Evolutionary conservation across 192 early-diverging fungal species (phyloP), one percentile per base, ranked within the genome.

Genomic region (Chytriomyces sp.): DNA sequence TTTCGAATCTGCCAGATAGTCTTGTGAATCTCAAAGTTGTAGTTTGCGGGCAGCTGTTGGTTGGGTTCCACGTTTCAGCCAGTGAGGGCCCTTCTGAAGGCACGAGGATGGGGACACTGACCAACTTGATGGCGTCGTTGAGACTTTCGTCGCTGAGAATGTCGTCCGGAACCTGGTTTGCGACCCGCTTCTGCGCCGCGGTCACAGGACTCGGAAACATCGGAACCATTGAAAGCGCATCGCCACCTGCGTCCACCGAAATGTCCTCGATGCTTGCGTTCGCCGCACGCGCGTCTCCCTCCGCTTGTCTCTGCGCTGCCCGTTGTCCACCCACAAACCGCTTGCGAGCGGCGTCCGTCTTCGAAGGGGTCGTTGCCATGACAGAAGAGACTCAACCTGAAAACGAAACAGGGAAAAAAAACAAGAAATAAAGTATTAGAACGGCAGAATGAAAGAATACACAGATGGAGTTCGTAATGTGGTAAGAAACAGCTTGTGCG

Each of bases 11-110:
- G 90, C 92, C 93, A 94, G 3, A 99, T 79, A 17, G 93, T 93
- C 77, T 99, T 99, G 81, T 96, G 93, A 52, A 99, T 95, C 77
- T 99, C 98, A 88, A 99, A 99, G 84, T 95, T 98, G 86, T 99
- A 99, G 83, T 99, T 99, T 34, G 79, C 75, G 1, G 98, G 98
- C 19, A 99, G 80, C 58, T 71, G 38, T 22, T n/a, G 32, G n/a
- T 12, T 14, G 12, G 49, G 52, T 28, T 19, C 17, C 19, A 63
- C 37, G 32, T 17, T 14, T 31, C 38, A 49, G 25, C 64, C 34
- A 67, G 10, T 3, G 3, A 3, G 30, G 7, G 17, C 2, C 17
- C 64, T 58, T 14, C 8, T 31, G 53, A 33, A 39, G 39, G 49
- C 1, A 5, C 8, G 31, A n/a, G n/a, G n/a, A n/a, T n/a, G n/a